Conservation (phyloP, 768 basidiomycete genomes). For the Suillus discolor region DNA sequence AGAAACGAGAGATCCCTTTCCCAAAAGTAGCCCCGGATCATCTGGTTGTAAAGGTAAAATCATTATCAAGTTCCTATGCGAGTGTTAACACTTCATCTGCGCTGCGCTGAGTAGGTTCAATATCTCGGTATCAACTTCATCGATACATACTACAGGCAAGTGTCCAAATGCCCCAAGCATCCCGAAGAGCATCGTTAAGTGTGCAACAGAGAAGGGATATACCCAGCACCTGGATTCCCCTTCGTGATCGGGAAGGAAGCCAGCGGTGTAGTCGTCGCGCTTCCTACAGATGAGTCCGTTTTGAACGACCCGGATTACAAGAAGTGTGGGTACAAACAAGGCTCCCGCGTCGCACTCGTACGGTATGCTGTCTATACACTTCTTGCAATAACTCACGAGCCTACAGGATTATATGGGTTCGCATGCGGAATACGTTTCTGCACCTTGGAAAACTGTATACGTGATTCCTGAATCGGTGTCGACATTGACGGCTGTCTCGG, state of each 20-base stretch:
- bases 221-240: constrained; percentile 60
- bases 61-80: not conserved
- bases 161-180: constrained; percentile 20
- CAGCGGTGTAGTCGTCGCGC: constrained; percentile 70
- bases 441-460: constrained; percentile 61
- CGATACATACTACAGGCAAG: constrained; percentile 78
- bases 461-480: constrained; percentile 67
- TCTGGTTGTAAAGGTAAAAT: constrained; percentile 45
- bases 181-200: not conserved
- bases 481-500: constrained; percentile 65
- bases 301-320: constrained; percentile 65
- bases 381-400: not conserved
- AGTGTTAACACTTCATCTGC: not conserved
- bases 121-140: constrained; percentile 88
- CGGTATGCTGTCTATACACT: constrained; percentile 22
- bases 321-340: constrained; percentile 63
- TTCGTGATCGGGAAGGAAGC: constrained; percentile 77
- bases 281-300: constrained; percentile 68
- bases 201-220: constrained; percentile 61
- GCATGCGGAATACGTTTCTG: constrained; percentile 74
- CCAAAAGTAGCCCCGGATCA: constrained; percentile 63
- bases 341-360: constrained; percentile 75
- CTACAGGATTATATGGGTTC: constrained; percentile 47
- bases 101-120: constrained; percentile 49
- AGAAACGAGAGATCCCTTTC: constrained; percentile 68